phyloP scores from a whole-genome alignment of 345 rosid species.

The Boechera stricta region DNA sequence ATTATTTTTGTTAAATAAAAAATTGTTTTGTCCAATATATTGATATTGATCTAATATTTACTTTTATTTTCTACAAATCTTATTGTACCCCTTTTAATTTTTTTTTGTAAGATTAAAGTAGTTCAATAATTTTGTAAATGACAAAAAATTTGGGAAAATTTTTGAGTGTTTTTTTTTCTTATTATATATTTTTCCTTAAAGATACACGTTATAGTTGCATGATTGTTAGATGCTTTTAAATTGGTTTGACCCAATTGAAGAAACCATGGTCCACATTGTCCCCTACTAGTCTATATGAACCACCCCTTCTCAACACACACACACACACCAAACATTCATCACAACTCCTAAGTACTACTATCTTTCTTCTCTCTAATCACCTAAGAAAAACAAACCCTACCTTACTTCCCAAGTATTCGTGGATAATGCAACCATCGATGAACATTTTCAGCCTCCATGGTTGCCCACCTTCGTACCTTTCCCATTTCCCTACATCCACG shows the following conservation, averaged over 20 bases:
- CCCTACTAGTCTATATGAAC: constrained; percentile 59
- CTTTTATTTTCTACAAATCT: too few relatives aligned
- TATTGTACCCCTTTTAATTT: too few relatives aligned
- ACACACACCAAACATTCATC: constrained; percentile 25
- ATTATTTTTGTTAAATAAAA: too few relatives aligned
- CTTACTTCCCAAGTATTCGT: constrained; percentile 1
- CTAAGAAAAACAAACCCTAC: neutral
- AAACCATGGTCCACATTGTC: constrained; percentile 51
- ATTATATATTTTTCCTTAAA: neutral
- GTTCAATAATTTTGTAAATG: too few relatives aligned
- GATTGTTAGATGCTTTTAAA: constrained; percentile 27
- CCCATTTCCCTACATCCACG: constrained; percentile 45
- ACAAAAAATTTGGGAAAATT: too few relatives aligned
- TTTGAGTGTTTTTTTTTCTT: too few relatives aligned
- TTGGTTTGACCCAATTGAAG: constrained; percentile 46
- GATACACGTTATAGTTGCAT: constrained; percentile 6
- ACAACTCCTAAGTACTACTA: neutral
- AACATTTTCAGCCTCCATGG: constrained; percentile 58
- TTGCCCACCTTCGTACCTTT: constrained; percentile 51
- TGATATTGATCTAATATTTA: too few relatives aligned
- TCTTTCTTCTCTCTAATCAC: neutral
- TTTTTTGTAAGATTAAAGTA: too few relatives aligned
- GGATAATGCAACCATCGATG: constrained; percentile 46
- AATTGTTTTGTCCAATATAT: too few relatives aligned
- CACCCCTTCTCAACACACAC: constrained; percentile 40